Evolutionary conservation across 2,329 filamentous ascomycete genomes (phyloP), one percentile per base, ranked within the genome.

Genomic region (Ceratocystis diversiconidia): DNA sequence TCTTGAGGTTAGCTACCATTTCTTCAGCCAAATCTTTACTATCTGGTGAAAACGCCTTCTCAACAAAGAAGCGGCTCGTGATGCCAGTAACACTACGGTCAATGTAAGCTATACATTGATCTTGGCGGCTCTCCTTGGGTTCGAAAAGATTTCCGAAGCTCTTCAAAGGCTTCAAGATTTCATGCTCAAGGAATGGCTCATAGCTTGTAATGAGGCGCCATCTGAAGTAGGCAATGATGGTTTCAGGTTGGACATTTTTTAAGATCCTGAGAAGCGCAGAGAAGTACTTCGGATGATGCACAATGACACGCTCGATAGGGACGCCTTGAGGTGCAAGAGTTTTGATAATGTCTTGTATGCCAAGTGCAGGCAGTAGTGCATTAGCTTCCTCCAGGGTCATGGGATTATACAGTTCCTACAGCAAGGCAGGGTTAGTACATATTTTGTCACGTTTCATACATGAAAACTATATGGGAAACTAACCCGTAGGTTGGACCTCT

Each of bases 1-100:
- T 77, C 73, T 87, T 88, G 72, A 90, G 86, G 69, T 88, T 84
- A 8, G 81, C 80, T n/a, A 89, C 81, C 69, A 91, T 85, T 64
- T 84, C 79, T 67, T 89, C 84, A n/a, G 85, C 85, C 57, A 88
- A 82, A 2, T 82, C 75, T 71, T 88, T 87, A 0, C 85, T 84
- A 19, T 83, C 80, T 10, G 85, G 79, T 0, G 85, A 83, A 70
- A 89, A 90, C 0, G 85, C 80, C 61, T 83, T 82, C 68, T 89
- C 81, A 1, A 89, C 79, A 69, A 85, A 91, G 75, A 89, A 89
- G 28, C 85, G 82, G 71, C 85, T 86, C 17, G 88, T 75, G 62
- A 87, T 85, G 85, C 86, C 89, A 2, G 82, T 82, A 25, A 89
- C 72, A 5, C 81, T 80, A 28, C 74, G 72, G 68, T 87, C 84